Conservation (phyloP, 441 rosid genomes). For the Populus hybrid region DNA sequence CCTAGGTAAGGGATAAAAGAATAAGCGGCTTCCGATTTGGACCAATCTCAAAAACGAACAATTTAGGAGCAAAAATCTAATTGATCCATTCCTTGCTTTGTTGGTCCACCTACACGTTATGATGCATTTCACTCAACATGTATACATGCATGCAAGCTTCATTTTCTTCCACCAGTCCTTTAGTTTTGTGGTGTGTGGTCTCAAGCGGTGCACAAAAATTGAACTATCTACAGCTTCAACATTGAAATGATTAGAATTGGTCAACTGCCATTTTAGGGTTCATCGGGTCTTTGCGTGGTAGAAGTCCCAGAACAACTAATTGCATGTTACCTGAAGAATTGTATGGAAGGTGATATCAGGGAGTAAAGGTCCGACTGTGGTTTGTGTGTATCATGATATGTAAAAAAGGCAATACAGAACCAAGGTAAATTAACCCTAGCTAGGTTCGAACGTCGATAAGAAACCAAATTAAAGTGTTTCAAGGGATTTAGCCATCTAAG, state of each 20-base stretch:
- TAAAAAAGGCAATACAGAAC: neutral
- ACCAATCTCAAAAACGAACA: constrained; percentile 10
- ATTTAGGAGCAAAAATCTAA: neutral
- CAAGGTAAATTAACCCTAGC: no score
- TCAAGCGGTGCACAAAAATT: constrained; percentile 18
- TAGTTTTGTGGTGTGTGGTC: constrained; percentile 11
- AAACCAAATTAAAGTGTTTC: neutral
- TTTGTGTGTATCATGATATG: neutral
- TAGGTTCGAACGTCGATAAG: neutral
- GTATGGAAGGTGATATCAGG: neutral
- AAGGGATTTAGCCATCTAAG: neutral
- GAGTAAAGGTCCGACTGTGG: neutral
- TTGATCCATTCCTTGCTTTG: neutral
- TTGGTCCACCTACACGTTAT: constrained; percentile 16
- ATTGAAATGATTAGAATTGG: neutral
- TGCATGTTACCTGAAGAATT: neutral
- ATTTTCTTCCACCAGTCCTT: no score
- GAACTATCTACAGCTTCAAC: no score
- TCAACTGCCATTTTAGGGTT: neutral
- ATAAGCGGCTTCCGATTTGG: constrained; percentile 22
- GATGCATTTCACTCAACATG: constrained; percentile 24
- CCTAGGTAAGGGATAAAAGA: no score
- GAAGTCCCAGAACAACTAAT: neutral
- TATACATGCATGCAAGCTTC: neutral
- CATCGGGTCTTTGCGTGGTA: neutral